Evolutionary conservation across 2,329 filamentous ascomycete genomes (phyloP).

Genomic region (Calonectria honghensis): DNA sequence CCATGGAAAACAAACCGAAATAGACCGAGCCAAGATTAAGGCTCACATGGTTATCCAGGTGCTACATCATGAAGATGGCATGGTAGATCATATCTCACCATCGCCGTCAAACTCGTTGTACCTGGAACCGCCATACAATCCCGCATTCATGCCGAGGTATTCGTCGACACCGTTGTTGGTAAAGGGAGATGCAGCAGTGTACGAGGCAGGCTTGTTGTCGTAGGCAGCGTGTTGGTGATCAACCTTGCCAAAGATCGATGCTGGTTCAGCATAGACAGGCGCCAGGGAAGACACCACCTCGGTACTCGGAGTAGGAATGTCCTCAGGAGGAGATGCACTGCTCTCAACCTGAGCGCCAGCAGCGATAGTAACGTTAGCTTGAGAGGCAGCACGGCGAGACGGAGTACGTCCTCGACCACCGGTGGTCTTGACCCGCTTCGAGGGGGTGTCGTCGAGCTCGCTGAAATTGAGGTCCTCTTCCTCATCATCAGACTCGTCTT

Average conservation of each 20-base stretch:
- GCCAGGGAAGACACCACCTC: slow-evolving; percentile 10
- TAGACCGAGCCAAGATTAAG: background rate
- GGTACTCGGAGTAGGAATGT: slow-evolving; percentile 38
- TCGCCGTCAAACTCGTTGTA: slow-evolving; percentile 56
- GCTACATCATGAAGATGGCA: background rate
- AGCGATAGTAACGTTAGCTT: slow-evolving; percentile 60
- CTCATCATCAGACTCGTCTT: slow-evolving; percentile 54
- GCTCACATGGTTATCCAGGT: background rate
- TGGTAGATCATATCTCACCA: slow-evolving; percentile 60
- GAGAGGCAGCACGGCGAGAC: slow-evolving; percentile 58
- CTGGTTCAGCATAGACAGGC: slow-evolving; percentile 5
- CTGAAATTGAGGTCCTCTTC: slow-evolving; percentile 57
- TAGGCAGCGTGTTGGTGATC: slow-evolving; percentile 41
- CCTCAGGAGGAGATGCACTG: slow-evolving; percentile 55
- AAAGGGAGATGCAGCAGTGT: slow-evolving; percentile 29
- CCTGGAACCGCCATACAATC: slow-evolving; percentile 11
- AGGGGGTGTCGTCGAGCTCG: slow-evolving; percentile 61
- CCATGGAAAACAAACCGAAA: slow-evolving; percentile 16
- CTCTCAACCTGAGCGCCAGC: slow-evolving; percentile 54
- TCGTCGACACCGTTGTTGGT: slow-evolving; percentile 38
- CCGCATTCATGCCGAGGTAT: slow-evolving; percentile 10
- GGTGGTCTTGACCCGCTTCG: slow-evolving; percentile 58
- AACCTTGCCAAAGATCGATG: slow-evolving; percentile 51
- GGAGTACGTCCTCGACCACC: slow-evolving; percentile 54
- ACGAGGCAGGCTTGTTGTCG: slow-evolving; percentile 12